Evolutionary conservation across 495 filamentous ascomycete genomes (phyloP), one percentile per base, ranked within the genome.

Genomic region (Aspergillus ostianus): DNA sequence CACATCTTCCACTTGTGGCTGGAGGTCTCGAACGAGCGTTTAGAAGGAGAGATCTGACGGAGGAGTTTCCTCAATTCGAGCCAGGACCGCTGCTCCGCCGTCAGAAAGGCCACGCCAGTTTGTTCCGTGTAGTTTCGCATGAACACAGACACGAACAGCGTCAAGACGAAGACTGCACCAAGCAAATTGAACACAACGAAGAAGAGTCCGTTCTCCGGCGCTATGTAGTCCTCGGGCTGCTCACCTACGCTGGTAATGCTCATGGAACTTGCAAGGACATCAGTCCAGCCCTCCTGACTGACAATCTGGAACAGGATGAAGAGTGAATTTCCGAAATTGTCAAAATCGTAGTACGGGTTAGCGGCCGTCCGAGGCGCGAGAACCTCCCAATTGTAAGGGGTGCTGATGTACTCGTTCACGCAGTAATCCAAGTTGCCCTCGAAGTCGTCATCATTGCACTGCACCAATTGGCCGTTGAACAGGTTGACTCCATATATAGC

Each of bases 111-210:
- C 56, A 99, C 94, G 9, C 94, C 94, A 10, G 94, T 99, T 73
- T 98, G 92, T 76, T 99, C 94, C 4, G 94, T 98, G 77, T 98
- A 98, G 71, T 95, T 98, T 48, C 94, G 90, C 95, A 99, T 99
- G 73, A 99, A 99, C 51, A 99, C 94, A 61, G 94, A 97, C 36
- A 98, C 94, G 70, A 99, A 99, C 68, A 99, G 78, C 2, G 95
- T 99, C 73, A 99, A 79, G 53, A 99, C 91, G 78, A 99, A 99
- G 68, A 99, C 95, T 3, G 95, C 90, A 23, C 92, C 93, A 58
- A 99, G 83, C 63, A 99, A 83, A 72, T 99, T 99, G 85, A 98
- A 99, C 13, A 91, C 82, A 51, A 99, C 85, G 72, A 98, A 96
- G 82, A 97, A 98, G 21, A 97, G 63, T 2, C 90, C 93, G 63